A percentile compares a stretch with the other conserved stretches of the same genome.
phyloP scores from a whole-genome alignment of 805 yeast genomes.

The Metschnikowia gelsemii region DNA sequence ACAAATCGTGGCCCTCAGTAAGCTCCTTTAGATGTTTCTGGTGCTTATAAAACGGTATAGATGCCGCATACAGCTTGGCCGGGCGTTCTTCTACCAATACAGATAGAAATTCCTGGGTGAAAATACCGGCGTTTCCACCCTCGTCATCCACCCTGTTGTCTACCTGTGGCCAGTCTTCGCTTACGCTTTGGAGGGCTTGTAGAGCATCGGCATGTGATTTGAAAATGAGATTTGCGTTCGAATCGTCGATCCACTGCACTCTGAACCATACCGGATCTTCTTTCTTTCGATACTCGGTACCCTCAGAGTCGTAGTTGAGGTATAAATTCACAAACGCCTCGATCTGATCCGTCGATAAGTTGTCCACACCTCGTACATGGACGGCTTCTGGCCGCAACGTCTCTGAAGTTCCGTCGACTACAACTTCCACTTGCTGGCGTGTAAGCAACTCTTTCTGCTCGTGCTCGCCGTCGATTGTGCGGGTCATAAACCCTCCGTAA shows the following conservation, averaged over 20 bases:
- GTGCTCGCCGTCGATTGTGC: constrained; percentile 40
- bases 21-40: constrained; percentile 18
- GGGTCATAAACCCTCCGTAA: constrained; percentile 43
- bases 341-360: constrained; percentile 58
- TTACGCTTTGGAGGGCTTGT: constrained; percentile 36
- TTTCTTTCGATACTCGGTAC: constrained; percentile 2
- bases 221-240: constrained; percentile 56
- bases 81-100: constrained; percentile 36
- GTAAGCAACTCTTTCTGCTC: constrained; percentile 30
- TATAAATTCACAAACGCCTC: constrained; percentile 53
- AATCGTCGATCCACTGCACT: constrained; percentile 68
- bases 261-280: constrained; percentile 38
- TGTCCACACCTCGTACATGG: constrained; percentile 60
- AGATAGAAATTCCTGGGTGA: constrained; percentile 23
- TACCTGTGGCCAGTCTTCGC: constrained; percentile 23
- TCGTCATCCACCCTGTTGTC: constrained; percentile 6
- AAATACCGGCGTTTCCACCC: constrained; percentile 1
- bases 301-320: constrained; percentile 30
- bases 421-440: constrained; percentile 34
- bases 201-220: constrained; percentile 42
- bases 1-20: constrained; percentile 16
- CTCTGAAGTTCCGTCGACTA: constrained; percentile 32
- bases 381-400: constrained; percentile 48
- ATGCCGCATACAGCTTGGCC: constrained; percentile 41
- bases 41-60: constrained; percentile 34